phyloP scores from a whole-genome alignment of 768 basidiomycete genomes.

The Porphyrellus cyaneotinctus region DNA sequence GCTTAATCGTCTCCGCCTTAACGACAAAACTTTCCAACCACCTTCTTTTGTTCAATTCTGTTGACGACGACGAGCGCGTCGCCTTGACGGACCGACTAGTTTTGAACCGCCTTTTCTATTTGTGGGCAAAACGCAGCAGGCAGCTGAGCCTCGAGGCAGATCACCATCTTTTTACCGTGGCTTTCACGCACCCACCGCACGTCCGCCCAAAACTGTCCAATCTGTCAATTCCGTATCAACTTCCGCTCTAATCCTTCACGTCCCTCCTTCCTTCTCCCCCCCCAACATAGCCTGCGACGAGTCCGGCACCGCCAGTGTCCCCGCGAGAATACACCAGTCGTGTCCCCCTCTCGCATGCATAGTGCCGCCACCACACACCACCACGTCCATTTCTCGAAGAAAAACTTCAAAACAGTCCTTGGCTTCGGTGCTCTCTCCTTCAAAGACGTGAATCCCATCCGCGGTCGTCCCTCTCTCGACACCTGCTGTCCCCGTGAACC shows the following conservation, averaged over 20 bases:
- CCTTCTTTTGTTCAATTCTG: conserved; percentile 21
- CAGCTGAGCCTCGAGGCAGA: conserved; percentile 32
- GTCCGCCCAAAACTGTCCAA: conserved; percentile 28
- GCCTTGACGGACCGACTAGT: conserved; percentile 9
- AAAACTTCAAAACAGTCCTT: conserved; percentile 47
- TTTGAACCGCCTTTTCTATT: conserved; percentile 18
- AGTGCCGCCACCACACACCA: conserved; percentile 37
- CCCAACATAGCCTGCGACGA: conserved; percentile 27
- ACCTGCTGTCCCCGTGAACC: conserved; percentile 25
- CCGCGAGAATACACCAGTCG: conserved; percentile 25
- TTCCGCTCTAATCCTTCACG: conserved; percentile 26
- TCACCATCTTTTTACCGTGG: conserved; percentile 32
- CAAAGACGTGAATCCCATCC: conserved; percentile 32
- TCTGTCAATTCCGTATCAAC: conserved; percentile 26
- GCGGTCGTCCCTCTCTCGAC: conserved; percentile 29
- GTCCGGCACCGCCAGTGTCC: conserved; percentile 24
- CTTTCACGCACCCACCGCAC: conserved; percentile 35
- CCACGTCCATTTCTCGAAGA: conserved; percentile 36
- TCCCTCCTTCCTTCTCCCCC: conserved; percentile 20
- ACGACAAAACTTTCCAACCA: conserved; percentile 12
- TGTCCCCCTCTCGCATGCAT: conserved; percentile 38
- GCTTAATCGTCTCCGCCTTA: conserved; percentile 23
- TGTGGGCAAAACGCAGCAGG: conserved; percentile 16
- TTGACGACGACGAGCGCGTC: conserved; percentile 3
- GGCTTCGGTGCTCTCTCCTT: conserved; percentile 39